Percentiles rank a stretch among this genome's conserved stretches.
Conservation (phyloP, 2,329 filamentous ascomycete genomes). For the Paecilomyces formosus region DNA sequence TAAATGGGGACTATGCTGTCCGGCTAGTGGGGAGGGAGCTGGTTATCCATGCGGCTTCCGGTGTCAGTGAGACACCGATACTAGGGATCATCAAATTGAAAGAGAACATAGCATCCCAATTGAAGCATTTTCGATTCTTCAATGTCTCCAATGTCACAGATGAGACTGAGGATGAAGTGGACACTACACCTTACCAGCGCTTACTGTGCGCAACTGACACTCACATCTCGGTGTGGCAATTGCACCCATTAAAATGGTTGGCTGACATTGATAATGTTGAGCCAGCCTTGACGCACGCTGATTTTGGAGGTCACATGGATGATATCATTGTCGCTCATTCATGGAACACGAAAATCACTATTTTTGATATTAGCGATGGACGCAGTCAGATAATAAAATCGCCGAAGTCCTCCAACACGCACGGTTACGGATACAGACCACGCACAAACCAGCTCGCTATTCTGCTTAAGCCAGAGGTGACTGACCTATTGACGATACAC, state of each 20-base stretch:
- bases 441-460: constrained; percentile 32
- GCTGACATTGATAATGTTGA: constrained; percentile 36
- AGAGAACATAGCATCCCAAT: constrained; percentile 14
- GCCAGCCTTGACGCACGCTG: constrained; percentile 22
- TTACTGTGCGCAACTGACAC: constrained; percentile 26
- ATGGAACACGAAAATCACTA: constrained; percentile 31
- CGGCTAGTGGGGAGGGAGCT: constrained; percentile 20
- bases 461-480: constrained; percentile 30
- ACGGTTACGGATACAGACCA: constrained; percentile 33
- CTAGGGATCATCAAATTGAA: constrained; percentile 24
- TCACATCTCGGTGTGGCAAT: constrained; percentile 29
- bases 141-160: constrained; percentile 3
- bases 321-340: constrained; percentile 33
- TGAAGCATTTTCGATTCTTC: constrained; percentile 25
- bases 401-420: constrained; percentile 30
- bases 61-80: constrained; percentile 21
- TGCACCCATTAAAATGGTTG: constrained; percentile 26
- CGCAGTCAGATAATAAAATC: constrained; percentile 31
- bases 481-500: constrained; percentile 33
- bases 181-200: constrained; percentile 17
- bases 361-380: constrained; percentile 27
- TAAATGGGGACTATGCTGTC: constrained; percentile 7
- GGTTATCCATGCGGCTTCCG: constrained; percentile 21
- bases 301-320: constrained; percentile 29
- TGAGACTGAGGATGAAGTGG: constrained; percentile 1